These are phyloP conservation scores for Penicillium sp. DNA, from an alignment of 2,329 filamentous ascomycete species.

Conservation along the genomic window DNA sequence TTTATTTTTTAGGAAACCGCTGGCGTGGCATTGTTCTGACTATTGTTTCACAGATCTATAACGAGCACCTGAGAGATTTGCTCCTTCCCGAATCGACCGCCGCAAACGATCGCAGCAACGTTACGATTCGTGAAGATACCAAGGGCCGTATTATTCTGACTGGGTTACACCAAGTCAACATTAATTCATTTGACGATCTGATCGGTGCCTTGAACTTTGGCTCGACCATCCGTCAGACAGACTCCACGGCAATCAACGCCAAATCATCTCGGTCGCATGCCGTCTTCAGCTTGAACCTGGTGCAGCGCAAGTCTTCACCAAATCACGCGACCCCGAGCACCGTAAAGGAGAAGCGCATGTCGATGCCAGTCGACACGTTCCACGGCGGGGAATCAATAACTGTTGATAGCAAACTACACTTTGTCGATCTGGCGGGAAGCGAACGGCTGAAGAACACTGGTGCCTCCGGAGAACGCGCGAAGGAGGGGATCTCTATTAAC, in stretches of 20 bases:
- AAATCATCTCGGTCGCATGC: conserved; percentile 97
- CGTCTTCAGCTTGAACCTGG: conserved; percentile 90
- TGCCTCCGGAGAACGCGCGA: conserved; percentile 88
- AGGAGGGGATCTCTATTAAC: conserved; percentile 97
- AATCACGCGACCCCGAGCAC: conserved; percentile 49
- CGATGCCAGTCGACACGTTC: conserved; percentile 79
- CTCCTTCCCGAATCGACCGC: conserved; percentile 74
- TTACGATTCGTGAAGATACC: conserved; percentile 90
- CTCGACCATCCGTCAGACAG: conserved; percentile 90
- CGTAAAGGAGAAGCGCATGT: conserved; percentile 76
- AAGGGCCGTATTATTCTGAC: conserved; percentile 94
- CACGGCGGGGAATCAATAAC: conserved; percentile 68
- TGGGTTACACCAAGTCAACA: conserved; percentile 79
- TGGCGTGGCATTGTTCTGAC: conserved; percentile 3
- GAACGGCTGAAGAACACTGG: conserved; percentile 96
- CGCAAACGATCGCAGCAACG: conserved; percentile 66
- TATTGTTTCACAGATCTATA: conserved; percentile 72
- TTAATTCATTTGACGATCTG: conserved; percentile 89
- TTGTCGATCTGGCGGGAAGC: conserved; percentile 95
- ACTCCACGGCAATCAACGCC: conserved; percentile 94
- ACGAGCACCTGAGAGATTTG: conserved; percentile 89
- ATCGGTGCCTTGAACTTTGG: conserved; percentile 87
- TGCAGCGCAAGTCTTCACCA: conserved; percentile 66
- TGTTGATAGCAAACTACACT: conserved; percentile 96
- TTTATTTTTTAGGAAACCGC: not conserved